Percentiles rank a stretch among this genome's conserved stretches.
These are phyloP conservation scores for Emergomyces africanus DNA, from an alignment of 2,329 filamentous ascomycete species.

Conservation along the genomic window DNA sequence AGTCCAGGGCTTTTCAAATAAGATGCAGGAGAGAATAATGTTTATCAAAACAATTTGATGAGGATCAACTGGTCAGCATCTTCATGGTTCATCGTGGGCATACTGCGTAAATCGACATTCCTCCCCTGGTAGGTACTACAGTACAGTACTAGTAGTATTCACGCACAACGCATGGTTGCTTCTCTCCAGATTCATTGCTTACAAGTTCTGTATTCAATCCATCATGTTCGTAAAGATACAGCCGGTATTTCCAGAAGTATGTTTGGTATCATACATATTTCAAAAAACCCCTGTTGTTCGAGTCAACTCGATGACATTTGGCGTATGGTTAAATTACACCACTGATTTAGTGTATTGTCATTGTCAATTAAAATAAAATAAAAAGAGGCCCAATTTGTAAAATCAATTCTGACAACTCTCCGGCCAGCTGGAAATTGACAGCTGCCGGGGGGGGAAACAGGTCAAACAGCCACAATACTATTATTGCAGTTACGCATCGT, in stretches of 20 bases:
- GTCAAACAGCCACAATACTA: background rate
- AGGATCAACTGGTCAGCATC: too few species aligned
- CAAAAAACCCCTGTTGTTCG: too few species aligned
- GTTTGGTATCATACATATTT: background rate
- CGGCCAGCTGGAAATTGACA: background rate
- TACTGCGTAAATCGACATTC: too few species aligned
- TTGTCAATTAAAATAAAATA: background rate
- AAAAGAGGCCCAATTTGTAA: background rate
- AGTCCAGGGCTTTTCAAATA: background rate
- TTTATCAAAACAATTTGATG: too few species aligned
- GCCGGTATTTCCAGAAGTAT: background rate
- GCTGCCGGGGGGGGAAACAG: background rate
- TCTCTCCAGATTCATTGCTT: too few species aligned
- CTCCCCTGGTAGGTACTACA: too few species aligned
- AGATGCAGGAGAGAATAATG: background rate
- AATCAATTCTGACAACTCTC: background rate
- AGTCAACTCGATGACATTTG: too few species aligned
- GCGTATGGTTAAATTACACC: background rate
- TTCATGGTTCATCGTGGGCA: too few species aligned
- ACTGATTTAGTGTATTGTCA: background rate
- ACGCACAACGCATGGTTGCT: too few species aligned
- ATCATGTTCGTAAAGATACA: background rate
- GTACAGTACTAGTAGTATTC: too few species aligned
- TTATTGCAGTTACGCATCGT: too few species aligned
- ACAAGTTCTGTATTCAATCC: background rate